Percentiles rank a stretch among this genome's conserved stretches.
phyloP scores from a whole-genome alignment of 306 rosid species.

The Malus sieversii region DNA sequence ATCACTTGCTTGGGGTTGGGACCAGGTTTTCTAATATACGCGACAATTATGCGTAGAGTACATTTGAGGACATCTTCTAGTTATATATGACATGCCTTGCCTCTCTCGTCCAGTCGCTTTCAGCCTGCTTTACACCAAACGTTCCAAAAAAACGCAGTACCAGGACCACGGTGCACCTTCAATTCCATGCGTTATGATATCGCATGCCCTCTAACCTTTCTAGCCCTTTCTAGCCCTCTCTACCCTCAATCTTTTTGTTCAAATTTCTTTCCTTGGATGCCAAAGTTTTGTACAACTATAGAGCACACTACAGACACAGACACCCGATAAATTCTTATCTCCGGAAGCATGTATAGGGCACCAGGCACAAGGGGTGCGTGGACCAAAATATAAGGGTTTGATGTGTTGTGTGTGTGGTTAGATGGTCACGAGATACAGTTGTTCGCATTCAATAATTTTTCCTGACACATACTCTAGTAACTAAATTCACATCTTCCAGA shows the following conservation, averaged over 20 bases:
- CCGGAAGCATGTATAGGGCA: too few species aligned
- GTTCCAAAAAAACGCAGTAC: neutral
- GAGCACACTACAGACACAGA: too few species aligned
- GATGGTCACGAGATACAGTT: too few species aligned
- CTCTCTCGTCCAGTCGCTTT: neutral
- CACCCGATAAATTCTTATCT: too few species aligned
- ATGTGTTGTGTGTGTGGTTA: too few species aligned
- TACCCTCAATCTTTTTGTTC: neutral
- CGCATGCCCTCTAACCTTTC: neutral
- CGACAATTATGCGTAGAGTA: too few species aligned
- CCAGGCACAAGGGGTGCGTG: too few species aligned
- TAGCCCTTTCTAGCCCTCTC: neutral
- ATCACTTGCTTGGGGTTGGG: neutral
- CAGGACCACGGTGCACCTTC: neutral
- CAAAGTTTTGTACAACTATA: neutral
- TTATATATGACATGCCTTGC: neutral
- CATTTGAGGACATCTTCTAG: neutral
- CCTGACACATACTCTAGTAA: too few species aligned
- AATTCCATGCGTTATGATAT: neutral
- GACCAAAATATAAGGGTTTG: too few species aligned
- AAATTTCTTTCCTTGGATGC: conserved; percentile 4
- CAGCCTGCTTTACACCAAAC: neutral
- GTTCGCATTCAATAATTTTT: too few species aligned
- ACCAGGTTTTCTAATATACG: neutral
- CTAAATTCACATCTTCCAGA: too few species aligned